These are phyloP conservation scores for Radiomyces spectabilis DNA, from an alignment of 192 early-diverging fungal genomes.

Conservation along the genomic window DNA sequence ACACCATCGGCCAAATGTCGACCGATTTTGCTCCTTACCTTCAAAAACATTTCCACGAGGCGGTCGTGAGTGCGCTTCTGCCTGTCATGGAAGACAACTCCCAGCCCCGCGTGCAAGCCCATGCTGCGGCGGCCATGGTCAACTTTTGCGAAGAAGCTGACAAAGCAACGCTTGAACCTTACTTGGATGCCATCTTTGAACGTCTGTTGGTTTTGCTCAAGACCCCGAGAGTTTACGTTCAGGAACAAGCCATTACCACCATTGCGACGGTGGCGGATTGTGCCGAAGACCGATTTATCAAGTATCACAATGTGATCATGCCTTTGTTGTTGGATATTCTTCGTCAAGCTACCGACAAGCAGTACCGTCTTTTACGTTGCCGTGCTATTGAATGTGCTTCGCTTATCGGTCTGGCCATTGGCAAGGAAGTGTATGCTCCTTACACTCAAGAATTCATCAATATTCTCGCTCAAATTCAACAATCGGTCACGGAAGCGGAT, in stretches of 20 bases:
- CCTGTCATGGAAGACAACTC: conserved; percentile 77
- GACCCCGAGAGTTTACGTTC: conserved; percentile 84
- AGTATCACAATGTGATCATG: conserved; percentile 95
- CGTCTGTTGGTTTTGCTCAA: conserved; percentile 78
- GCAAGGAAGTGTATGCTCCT: conserved; percentile 77
- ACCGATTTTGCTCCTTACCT: conserved; percentile 86
- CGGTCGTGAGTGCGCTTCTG: conserved; percentile 71
- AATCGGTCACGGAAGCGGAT: conserved; percentile 75
- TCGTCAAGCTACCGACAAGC: conserved; percentile 71
- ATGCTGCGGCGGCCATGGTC: conserved; percentile 94
- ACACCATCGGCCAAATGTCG: conserved; percentile 95
- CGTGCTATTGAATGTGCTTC: conserved; percentile 98
- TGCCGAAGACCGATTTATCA: conserved; percentile 83
- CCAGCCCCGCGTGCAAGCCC: conserved; percentile 86
- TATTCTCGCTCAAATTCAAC: conserved; percentile 76
- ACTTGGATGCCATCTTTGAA: conserved; percentile 85
- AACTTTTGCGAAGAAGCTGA: conserved; percentile 93
- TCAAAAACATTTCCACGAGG: conserved; percentile 66
- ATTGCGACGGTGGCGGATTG: conserved; percentile 96
- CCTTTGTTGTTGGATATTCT: conserved; percentile 89
- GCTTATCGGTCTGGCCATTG: conserved; percentile 90
- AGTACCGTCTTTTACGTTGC: conserved; percentile 88
- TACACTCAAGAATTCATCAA: conserved; percentile 76
- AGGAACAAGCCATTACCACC: conserved; percentile 98
- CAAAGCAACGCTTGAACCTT: conserved; percentile 78